These are phyloP conservation scores for Sutorius eximius DNA, from an alignment of 1,284 basidiomycete species.

Conservation along the genomic window DNA sequence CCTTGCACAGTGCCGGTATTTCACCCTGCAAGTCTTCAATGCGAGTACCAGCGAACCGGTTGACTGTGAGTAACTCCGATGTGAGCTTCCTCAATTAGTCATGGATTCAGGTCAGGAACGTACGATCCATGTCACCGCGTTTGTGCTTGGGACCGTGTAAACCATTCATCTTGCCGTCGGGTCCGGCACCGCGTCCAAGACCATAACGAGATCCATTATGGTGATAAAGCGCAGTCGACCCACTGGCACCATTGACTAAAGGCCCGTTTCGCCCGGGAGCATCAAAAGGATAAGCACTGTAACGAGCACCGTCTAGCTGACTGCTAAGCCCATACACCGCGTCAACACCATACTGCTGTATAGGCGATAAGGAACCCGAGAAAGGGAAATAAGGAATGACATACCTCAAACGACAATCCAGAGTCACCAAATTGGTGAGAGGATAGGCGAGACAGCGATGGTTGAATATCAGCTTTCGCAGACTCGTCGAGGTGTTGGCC, in stretches of 20 bases:
- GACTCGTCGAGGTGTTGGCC: conserved; percentile 50
- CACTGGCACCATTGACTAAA: conserved; percentile 53
- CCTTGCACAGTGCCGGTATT: conserved; percentile 93
- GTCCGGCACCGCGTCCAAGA: conserved; percentile 49
- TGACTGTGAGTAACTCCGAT: conserved; percentile 53
- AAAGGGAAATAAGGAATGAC: conserved; percentile 11
- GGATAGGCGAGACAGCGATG: conserved; percentile 66
- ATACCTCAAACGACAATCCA: conserved; percentile 57
- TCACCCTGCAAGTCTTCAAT: conserved; percentile 96
- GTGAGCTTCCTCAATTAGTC: conserved; percentile 3
- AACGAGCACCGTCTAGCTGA: conserved; percentile 53
- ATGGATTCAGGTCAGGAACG: conserved; percentile 50
- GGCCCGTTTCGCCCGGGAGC: conserved; percentile 41
- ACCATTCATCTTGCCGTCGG: conserved; percentile 81
- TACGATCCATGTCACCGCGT: conserved; percentile 88
- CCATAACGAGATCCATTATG: conserved; percentile 78
- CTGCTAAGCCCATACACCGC: conserved; percentile 56
- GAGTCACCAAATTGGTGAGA: conserved; percentile 59
- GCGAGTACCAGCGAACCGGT: conserved; percentile 91
- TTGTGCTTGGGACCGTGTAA: conserved; percentile 91
- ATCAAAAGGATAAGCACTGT: conserved; percentile 69
- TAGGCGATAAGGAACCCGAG: conserved; percentile 10
- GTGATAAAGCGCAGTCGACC: conserved; percentile 79
- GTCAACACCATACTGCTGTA: conserved; percentile 58
- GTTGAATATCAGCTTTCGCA: conserved; percentile 57